A percentile compares a stretch with the other conserved stretches of the same genome.
Evolutionary conservation across 2,329 filamentous ascomycete species (phyloP).

Genomic region (Alternaria hordeiaustralica): DNA sequence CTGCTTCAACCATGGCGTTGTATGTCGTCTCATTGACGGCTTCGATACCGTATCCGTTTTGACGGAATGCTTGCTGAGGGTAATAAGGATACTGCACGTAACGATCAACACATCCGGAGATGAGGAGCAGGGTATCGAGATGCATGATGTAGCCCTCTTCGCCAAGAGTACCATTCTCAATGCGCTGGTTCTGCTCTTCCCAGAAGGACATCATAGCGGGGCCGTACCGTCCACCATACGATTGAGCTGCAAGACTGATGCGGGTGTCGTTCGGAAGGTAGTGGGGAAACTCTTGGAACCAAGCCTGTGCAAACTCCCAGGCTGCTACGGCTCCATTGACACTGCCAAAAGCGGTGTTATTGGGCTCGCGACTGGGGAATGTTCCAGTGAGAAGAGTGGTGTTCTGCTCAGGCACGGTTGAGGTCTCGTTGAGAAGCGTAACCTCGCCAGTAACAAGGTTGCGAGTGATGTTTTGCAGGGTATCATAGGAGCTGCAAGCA

Average conservation of each 20-base stretch:
- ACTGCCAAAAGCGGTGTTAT: conserved; percentile 25
- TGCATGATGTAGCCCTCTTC: conserved; percentile 16
- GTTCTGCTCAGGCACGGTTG: conserved; percentile 23
- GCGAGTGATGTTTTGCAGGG: conserved; percentile 25
- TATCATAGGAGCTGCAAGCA: conserved; percentile 53
- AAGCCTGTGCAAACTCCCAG: conserved; percentile 29
- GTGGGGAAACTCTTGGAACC: conserved; percentile 32
- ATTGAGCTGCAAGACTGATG: conserved; percentile 27
- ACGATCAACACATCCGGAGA: conserved; percentile 16
- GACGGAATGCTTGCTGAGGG: conserved; percentile 16
- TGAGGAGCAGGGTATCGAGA: conserved; percentile 15
- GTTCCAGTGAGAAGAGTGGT: conserved; percentile 24
- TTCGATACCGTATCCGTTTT: conserved; percentile 17
- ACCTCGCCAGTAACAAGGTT: conserved; percentile 22
- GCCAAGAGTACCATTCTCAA: conserved; percentile 14
- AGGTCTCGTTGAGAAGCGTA: conserved; percentile 16
- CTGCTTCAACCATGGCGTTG: conserved; percentile 20
- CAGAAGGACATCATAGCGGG: conserved; percentile 21
- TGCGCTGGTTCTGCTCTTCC: conserved; percentile 22
- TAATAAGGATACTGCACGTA: conserved; percentile 19
- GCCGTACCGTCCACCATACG: conserved; percentile 19
- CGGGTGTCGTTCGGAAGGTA: conserved; percentile 25
- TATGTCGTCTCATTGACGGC: conserved; percentile 23
- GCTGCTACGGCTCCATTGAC: conserved; percentile 25
- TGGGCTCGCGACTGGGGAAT: conserved; percentile 21